Percentiles rank a stretch among this genome's conserved stretches.
Evolutionary conservation across 2,329 filamentous ascomycete genomes (phyloP).

Genomic region (Orbilia ellipsospora): DNA sequence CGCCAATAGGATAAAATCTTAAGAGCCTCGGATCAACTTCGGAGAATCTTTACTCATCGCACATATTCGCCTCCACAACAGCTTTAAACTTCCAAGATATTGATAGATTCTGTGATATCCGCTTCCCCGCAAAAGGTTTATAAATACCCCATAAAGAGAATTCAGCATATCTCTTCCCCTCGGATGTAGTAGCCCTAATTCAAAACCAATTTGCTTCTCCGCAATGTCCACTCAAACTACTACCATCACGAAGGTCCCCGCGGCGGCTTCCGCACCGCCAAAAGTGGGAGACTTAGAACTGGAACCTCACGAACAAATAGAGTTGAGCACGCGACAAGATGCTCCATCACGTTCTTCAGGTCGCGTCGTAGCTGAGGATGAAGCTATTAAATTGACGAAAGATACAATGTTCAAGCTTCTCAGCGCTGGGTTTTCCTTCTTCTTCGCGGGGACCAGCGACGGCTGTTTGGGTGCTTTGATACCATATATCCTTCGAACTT

Average conservation of each 20-base stretch:
- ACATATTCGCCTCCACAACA: too few relatives aligned
- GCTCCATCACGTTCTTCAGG: constrained; percentile 8
- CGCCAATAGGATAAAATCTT: too few relatives aligned
- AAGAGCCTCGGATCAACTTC: constrained; percentile 38
- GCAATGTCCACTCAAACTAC: constrained; percentile 40
- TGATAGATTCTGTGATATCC: constrained; percentile 1
- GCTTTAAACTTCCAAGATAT: constrained; percentile 18
- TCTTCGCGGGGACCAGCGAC: constrained; percentile 74
- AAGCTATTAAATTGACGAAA: constrained; percentile 55
- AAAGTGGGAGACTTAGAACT: background rate
- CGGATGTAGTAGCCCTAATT: background rate
- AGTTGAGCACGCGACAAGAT: constrained; percentile 25
- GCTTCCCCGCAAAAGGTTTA: background rate
- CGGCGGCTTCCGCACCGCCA: constrained; percentile 8
- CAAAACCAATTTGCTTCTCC: background rate
- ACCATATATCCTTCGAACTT: constrained; percentile 71
- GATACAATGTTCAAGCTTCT: constrained; percentile 65
- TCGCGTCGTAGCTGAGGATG: constrained; percentile 32
- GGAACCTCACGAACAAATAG: constrained; percentile 30
- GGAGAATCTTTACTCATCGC: constrained; percentile 25
- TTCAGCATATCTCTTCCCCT: background rate
- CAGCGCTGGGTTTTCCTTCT: constrained; percentile 72
- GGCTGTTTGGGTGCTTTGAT: constrained; percentile 73
- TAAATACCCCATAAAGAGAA: background rate
- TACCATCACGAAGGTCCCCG: constrained; percentile 20